Evolutionary conservation across 2,329 filamentous ascomycete species (phyloP), one percentile per base, ranked within the genome.

Genomic region (Leptodontidium sp.): DNA sequence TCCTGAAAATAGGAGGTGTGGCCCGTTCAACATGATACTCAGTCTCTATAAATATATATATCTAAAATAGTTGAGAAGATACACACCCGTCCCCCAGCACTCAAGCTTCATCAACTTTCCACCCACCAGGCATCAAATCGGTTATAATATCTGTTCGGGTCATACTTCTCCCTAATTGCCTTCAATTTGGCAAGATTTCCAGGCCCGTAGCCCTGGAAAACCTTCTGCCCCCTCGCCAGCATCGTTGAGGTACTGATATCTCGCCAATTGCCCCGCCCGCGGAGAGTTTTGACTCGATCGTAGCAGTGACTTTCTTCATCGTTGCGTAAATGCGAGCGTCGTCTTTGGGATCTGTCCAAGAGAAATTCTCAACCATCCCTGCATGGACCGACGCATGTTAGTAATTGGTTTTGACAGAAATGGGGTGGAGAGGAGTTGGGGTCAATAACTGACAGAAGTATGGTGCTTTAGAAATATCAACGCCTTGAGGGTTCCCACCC

Each of bases 111-210:
- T 43, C 40, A 43, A 73, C 67, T 61, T 73, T 73, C 59, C 70
- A 73, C 9, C 71, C 71, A 32, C 71, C 71, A 14, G 68, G 68
- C 68, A 70, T 71, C 50, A 73, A 50, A 47, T 69, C 50, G 14
- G 69, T 73, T 73, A 35, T 80, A 82, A 2, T 77, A 72, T 1
- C 73, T 67, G 0, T 70, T 21, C 0, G 79, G 78, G 68, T 82
- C 80, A 68, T 81, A 81, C 5, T 62, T 70, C 1, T 70, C 67
- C 17, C 77, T 68, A 11, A 81, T 74, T 7, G 68, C 61, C 21
- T 73, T 73, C 76, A 82, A 74, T 24, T 75, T 78, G 43, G 72
- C 67, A 0, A 82, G 67, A 52, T 82, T 82, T 58, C 78, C 76
- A 6, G 59, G 43, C 0, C 78, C 76, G 53, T 81, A 80, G 0